A percentile compares a stretch with the other conserved stretches of the same genome.
phyloP scores from a whole-genome alignment of 306 rosid species.

The Prunus davidiana region DNA sequence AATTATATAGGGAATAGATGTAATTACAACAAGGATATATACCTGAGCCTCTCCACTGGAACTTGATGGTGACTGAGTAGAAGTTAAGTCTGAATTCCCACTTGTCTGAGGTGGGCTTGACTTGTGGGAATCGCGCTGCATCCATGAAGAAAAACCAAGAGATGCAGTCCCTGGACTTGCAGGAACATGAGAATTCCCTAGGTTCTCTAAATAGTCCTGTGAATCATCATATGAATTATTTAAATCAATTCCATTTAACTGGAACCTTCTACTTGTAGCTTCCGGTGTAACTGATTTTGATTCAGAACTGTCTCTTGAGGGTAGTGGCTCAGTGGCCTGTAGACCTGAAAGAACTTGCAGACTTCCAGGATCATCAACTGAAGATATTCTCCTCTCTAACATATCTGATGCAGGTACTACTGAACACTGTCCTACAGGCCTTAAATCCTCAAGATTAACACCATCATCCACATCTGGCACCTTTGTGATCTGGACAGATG shows the following conservation, averaged over 20 bases:
- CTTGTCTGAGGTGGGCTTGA: constrained; percentile 97
- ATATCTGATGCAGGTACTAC: constrained; percentile 33
- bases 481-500: constrained; percentile 27
- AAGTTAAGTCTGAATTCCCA: constrained; percentile 89
- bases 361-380: constrained; percentile 37
- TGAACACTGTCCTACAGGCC: constrained; percentile 37
- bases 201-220: constrained; percentile 70
- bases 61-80: constrained; percentile 90
- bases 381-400: constrained; percentile 33
- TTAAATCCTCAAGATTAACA: constrained; percentile 42
- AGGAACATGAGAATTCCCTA: constrained; percentile 54
- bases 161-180: constrained; percentile 58
- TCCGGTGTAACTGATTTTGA: constrained; percentile 62
- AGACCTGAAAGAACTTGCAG: constrained; percentile 27
- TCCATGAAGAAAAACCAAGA: constrained; percentile 63
- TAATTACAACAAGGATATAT: constrained; percentile 27
- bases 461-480: constrained; percentile 1
- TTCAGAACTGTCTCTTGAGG: constrained; percentile 49
- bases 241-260: constrained; percentile 70
- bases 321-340: not conserved
- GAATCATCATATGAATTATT: constrained; percentile 78
- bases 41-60: constrained; percentile 96
- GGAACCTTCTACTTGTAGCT: constrained; percentile 52
- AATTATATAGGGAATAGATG: constrained; percentile 1
- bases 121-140: constrained; percentile 70